Conservation (phyloP, 805 yeast genomes). For the Lipomyces japonicus region DNA sequence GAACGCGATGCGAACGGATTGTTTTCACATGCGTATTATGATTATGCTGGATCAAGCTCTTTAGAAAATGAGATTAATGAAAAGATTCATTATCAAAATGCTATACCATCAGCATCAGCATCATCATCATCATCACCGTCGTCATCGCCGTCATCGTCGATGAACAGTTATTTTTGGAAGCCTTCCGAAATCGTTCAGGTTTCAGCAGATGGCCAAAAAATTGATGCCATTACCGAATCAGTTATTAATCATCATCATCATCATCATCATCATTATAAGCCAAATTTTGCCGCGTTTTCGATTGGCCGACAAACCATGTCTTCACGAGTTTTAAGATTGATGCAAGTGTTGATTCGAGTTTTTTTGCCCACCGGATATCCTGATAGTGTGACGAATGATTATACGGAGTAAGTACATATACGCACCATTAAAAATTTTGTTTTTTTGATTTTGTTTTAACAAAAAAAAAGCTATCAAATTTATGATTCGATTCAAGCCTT, state of each 20-base stretch:
- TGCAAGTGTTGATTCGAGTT: conserved; percentile 33
- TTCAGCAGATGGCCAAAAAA: conserved; percentile 3
- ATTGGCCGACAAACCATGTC: not conserved
- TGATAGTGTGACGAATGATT: conserved; percentile 36
- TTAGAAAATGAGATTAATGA: not conserved
- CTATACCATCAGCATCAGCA: not conserved
- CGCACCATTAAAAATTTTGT: not conserved
- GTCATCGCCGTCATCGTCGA: not conserved
- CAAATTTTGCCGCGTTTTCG: not conserved
- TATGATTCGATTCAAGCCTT: conserved; percentile 41
- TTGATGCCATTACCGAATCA: not conserved
- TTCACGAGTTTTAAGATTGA: conserved; percentile 4
- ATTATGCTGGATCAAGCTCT: not conserved
- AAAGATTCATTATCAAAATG: too few species aligned
- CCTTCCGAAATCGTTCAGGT: conserved; percentile 1
- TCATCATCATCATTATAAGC: not conserved
- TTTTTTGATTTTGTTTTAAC: not conserved
- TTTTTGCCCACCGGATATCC: conserved; percentile 41
- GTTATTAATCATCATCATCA: too few species aligned
- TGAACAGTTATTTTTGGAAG: not conserved
- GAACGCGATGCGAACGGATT: conserved; percentile 26
- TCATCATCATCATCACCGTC: not conserved
- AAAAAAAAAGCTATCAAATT: conserved; percentile 35
- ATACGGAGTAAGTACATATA: conserved; percentile 29
- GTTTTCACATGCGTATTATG: conserved; percentile 13